Evolutionary conservation across 305 asterid species (phyloP), one percentile per base, ranked within the genome.

Genomic region (Fraxinus velutina): DNA sequence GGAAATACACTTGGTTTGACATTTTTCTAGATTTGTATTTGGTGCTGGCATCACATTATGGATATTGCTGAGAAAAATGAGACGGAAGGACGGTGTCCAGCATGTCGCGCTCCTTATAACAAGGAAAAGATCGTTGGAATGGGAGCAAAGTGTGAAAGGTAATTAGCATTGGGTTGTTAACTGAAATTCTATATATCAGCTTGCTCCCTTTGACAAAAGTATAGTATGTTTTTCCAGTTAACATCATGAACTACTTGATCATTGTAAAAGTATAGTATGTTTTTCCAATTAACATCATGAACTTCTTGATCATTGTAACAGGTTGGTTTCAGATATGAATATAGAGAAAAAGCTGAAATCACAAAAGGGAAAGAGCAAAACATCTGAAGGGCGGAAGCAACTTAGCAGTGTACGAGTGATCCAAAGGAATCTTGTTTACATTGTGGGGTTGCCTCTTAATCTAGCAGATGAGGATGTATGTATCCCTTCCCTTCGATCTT

Each of bases 11-110:
- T 78, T 33, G 32, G 80, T 32, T 73, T 83, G 78, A 32, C 30
- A 8, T 82, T 27, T 21, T 77, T 89, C 82, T 90, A 96, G 99
- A 91, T 96, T 57, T 96, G 99, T 84, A 92, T 96, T 75, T 96
- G 98, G 99, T 96, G 99, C 87, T 96, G 99, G 99, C 97, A 96
- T 88, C 99, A 96, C 84, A 91, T 96, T 76, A 94, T 96, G 96
- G 97, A 91, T 76, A 94, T 96, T 97, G 99, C 99, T 82, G 99
- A 94, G 93, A 96, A 94, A 88, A 97, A 96, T 86, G 92, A 87
- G 83, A 87, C 97, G 64, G 97, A 91, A 85, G 99, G 99, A 52
- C 94, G 98, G 36, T 96, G 99, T 85, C 98, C 99, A 34, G 99
- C 98, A 75, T 96, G 99, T 85, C 98, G 99, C 73, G 85, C 86